Evolutionary conservation across 139 green algal genomes (phyloP).

Genomic region (Eudorina sp.): DNA sequence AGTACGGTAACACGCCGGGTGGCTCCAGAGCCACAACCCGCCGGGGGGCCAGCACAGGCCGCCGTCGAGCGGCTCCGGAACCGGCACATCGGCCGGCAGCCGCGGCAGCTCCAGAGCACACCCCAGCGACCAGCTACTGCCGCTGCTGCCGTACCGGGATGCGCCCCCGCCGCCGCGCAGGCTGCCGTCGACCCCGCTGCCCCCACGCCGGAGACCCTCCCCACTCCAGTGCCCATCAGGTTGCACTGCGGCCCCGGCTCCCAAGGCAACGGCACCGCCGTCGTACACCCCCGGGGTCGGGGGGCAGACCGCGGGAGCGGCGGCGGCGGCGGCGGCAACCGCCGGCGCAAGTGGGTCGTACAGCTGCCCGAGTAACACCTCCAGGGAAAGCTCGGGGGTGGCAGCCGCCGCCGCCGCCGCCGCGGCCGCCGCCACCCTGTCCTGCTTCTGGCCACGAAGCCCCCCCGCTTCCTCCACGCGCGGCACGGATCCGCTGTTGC

Average conservation of each 20-base stretch:
- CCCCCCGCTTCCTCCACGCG: background rate
- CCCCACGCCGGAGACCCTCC: too few species aligned
- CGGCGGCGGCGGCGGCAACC: background rate
- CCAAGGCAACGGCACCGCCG: too few species aligned
- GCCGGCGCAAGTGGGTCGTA: background rate
- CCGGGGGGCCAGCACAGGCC: background rate
- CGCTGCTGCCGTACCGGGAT: too few species aligned
- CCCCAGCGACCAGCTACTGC: background rate
- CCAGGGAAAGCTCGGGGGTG: too few species aligned
- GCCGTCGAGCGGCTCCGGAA: background rate
- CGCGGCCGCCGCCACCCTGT: too few species aligned
- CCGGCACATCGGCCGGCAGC: background rate
- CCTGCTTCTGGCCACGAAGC: background rate
- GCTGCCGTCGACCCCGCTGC: background rate
- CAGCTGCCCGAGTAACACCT: background rate
- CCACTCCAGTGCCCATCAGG: too few species aligned
- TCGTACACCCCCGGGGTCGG: too few species aligned
- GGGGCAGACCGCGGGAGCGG: too few species aligned
- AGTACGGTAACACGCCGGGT: background rate
- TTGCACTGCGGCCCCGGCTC: too few species aligned
- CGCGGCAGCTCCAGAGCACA: background rate
- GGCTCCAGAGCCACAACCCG: background rate
- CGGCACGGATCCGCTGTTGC: too few species aligned
- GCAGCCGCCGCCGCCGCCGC: conserved; percentile 11
- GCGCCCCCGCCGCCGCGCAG: too few species aligned